Base-by-base conservation (phyloP, 2,329 filamentous ascomycete species). In the Fusarium sp. region DNA sequence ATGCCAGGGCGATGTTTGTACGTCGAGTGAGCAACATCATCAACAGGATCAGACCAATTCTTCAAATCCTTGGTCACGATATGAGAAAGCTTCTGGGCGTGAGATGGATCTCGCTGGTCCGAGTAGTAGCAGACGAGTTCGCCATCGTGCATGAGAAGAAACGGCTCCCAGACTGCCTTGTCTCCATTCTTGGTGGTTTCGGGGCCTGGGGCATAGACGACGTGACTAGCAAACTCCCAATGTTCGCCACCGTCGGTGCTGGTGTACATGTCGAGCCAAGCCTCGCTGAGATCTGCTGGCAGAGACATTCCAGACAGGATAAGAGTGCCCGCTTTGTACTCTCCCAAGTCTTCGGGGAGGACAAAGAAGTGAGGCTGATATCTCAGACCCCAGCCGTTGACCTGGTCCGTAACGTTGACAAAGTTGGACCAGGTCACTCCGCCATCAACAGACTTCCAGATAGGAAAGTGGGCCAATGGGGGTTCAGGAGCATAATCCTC, bases 41-140 rank as follows among this genome's bases (percentile, higher is more conserved):
- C 41, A 2, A 61, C 41, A 3, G 37, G 39, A 45, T 61, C 58
- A 5, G 58, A 61, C 58, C 58, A 61, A 9, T 29, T 45, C 29
- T 61, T 48, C 27, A 61, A 29, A 48, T 61, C 58, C n/a, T 39
- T 24, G 3, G 58, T 61, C 13, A 48, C 29, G 2, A 61, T 45
- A n/a, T 61, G 58, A 33, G 58, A 39, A 16, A 48, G 58, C 27
- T 61, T 61, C 39, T 61, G 58, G 2, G 37, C 29, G 29, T 61
- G 41, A 13, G 22, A 29, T 6, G 27, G 24, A 33, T 48, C 58
- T 16, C 41, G 43, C 18, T 61, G 58, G 4, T 45, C 41, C 2
- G 58, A 61, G 29, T 61, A 61, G 58, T 48, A 61, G 27, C 56
- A 64, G 24, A 52, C 10, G 13, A 56, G 52, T 56, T 56, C 13